Base-by-base conservation (phyloP, 345 rosid genomes). In the Alliaria petiolata region DNA sequence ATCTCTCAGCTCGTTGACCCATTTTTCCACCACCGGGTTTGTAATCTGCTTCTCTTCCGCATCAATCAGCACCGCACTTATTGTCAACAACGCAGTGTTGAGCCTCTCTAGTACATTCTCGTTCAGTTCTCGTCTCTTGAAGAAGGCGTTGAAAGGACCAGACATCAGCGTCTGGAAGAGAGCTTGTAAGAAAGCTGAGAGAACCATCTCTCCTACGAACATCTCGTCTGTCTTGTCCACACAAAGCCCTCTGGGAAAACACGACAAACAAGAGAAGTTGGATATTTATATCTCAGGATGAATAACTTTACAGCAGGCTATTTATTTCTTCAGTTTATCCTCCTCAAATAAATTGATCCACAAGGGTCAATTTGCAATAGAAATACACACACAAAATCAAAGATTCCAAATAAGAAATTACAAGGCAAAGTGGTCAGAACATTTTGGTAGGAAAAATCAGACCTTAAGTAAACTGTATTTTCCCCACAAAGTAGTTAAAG, bases 21-120 rank as follows among this genome's bases (percentile, higher is more conserved):
- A 80, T 42, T 69, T 69, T 47, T 80, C 70, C 33, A 80, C 75
- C n/a, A 31, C 15, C 0, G 25, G 39, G 35, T 69, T 60, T 4
- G 76, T 58, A 2, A 69, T 62, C 45, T 80, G 83, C 51, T 80
- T 80, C 63, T 77, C 81, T 30, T 80, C 83, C 0, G 83, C 83
- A 70, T 74, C 81, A 13, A 53, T 64, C 53, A 80, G 79, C 36
- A 81, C 79, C 15, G 73, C 65, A 20, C 76, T 35, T 4, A 80
- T 54, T 19, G 74, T 59, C 56, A 74, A 62, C 73, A 79, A 63
- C 0, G 62, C 63, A 22, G 38, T 39, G 54, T 71, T 62, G 69
- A 75, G 59, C 66, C 68, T 57, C 71, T 76, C 80, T 15, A 67
- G 67, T 34, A 75, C 59, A 28, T 36, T 36, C 43, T 76, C 76